Evolutionary conservation across 495 filamentous ascomycete species (phyloP), one percentile per base, ranked within the genome.

Genomic region (Monascus purpureus): DNA sequence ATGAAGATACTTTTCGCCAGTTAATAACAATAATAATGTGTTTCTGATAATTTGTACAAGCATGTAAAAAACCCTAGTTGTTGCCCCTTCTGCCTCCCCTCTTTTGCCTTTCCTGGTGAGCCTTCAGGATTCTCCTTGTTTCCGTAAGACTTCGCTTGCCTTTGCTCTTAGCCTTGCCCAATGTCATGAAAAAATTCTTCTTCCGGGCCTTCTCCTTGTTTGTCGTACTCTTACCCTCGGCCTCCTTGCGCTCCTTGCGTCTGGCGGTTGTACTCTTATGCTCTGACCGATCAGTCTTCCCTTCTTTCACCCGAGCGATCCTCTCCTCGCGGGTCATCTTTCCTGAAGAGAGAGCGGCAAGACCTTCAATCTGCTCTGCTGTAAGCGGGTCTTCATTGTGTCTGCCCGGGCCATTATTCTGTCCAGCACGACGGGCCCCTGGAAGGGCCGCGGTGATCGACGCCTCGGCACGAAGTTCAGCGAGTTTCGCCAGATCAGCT

Each of bases 151-250:
- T 93, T 44, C 83, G 68, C 76, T 93, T 95, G 49, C 82, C 76
- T 66, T 95, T 96, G 29, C 65, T 70, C 60, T 82, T 82, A 2
- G 90, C 88, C 66, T 96, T 96, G 29, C 86, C 82, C 23, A 96
- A 54, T 17, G 86, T 94, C 92, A 99, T 99, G 46, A 96, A 50
- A 55, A 96, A 92, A 53, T 96, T 96, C 75, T 99, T 96, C 65
- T 76, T 79, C 31, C 88, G 65, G 17, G 80, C 75, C 70, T 99
- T 99, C 67, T 99, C 92, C 67, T 82, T 82, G 61, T 99, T 99
- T 43, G 90, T 99, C 3, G 82, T 82, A 55, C 80, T 88, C 70
- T 96, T 95, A 37, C 85, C 82, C 61, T 86, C 72, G 11, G 73
- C 70, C 42, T 75, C 72, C 68, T 92, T 93, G 57, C 81, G 79